Evolutionary conservation across 345 rosid genomes (phyloP).

Genomic region (Aethionema arabicum): DNA sequence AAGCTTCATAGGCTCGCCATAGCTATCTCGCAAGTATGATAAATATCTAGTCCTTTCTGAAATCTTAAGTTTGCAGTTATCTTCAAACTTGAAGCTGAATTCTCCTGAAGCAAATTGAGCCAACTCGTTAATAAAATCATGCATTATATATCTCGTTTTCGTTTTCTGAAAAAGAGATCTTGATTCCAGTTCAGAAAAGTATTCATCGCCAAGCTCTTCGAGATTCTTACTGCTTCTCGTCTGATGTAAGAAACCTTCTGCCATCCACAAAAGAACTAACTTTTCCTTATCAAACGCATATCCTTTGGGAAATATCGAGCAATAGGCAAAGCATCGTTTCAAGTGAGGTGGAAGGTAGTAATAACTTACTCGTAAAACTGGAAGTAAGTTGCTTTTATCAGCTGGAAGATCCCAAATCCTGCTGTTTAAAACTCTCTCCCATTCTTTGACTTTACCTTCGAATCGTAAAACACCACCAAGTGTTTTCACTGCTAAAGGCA

Average conservation of each 20-base stretch:
- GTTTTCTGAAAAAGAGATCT: slow-evolving; percentile 39
- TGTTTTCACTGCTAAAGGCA: slow-evolving; percentile 44
- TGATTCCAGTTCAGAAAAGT: slow-evolving; percentile 36
- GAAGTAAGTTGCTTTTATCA: slow-evolving; percentile 37
- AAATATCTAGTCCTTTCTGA: slow-evolving; percentile 38
- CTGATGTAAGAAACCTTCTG: slow-evolving; percentile 41
- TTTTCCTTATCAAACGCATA: slow-evolving; percentile 39
- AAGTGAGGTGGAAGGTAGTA: slow-evolving; percentile 38
- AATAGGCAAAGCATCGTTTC: slow-evolving; percentile 43
- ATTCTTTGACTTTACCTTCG: slow-evolving; percentile 35
- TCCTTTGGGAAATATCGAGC: slow-evolving; percentile 43
- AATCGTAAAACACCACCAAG: slow-evolving; percentile 42
- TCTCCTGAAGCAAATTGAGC: slow-evolving; percentile 42
- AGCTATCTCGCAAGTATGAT: slow-evolving; percentile 37
- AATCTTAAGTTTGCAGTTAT: slow-evolving; percentile 16
- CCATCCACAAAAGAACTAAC: slow-evolving; percentile 44
- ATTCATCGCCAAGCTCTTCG: slow-evolving; percentile 42
- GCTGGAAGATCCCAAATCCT: slow-evolving; percentile 42
- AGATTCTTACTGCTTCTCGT: slow-evolving; percentile 29
- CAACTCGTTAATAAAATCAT: slow-evolving; percentile 41
- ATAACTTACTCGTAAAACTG: slow-evolving; percentile 40
- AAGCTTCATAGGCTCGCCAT: slow-evolving; percentile 30
- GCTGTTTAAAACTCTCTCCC: slow-evolving; percentile 44
- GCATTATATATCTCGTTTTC: slow-evolving; percentile 38
- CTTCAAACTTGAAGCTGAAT: slow-evolving; percentile 36